These are phyloP conservation scores for Rhizopogon sp. DNA, from an alignment of 768 basidiomycete genomes.

Conservation along the genomic window DNA sequence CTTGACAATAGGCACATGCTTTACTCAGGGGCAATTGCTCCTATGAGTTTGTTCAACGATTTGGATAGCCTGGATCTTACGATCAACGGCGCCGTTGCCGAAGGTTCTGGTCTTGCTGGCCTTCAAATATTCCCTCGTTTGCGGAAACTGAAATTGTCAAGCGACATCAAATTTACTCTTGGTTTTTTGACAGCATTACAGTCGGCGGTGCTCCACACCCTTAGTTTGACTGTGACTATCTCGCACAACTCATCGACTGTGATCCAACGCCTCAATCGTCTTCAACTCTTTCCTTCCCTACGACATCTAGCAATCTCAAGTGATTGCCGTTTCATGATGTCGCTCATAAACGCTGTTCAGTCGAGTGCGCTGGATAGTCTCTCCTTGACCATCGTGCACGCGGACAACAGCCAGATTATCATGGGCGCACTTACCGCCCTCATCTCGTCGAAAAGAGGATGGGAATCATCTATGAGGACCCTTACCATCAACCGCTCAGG, in stretches of 20 bases:
- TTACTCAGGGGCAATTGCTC: not conserved
- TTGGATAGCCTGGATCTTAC: not conserved
- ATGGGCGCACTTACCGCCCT: not conserved
- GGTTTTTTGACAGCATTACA: not conserved
- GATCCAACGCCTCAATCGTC: not conserved
- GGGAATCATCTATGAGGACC: not conserved
- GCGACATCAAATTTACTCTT: not conserved
- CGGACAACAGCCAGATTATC: not conserved
- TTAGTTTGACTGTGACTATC: not conserved
- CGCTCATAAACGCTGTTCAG: not conserved
- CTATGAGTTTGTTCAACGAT: not conserved
- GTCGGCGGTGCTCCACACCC: not conserved
- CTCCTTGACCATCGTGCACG: not conserved
- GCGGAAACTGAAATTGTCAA: not conserved
- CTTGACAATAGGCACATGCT: not conserved
- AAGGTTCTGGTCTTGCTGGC: not conserved
- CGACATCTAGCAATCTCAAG: not conserved
- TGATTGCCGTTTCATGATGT: not conserved
- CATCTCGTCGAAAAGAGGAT: not conserved
- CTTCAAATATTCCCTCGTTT: not conserved
- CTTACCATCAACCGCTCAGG: not conserved
- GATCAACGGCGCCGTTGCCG: not conserved
- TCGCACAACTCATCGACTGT: not conserved
- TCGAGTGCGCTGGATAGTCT: not conserved
- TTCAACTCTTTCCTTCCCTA: not conserved